Conservation (phyloP, 2,329 filamentous ascomycete genomes). For the Cladophialophora yegresii region DNA sequence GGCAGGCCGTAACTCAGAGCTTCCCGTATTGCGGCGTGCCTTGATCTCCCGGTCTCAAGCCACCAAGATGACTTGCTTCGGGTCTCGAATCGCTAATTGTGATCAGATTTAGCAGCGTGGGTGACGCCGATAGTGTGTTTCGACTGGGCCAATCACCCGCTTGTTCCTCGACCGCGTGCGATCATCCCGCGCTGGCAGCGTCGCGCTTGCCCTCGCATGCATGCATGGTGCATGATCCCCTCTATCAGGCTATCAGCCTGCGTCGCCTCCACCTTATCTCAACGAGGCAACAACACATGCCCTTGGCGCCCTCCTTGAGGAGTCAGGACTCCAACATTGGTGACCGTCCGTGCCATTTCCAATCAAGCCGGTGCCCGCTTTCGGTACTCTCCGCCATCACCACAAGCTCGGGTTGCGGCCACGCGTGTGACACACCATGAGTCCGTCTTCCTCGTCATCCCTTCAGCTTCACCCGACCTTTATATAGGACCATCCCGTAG, state of each 20-base stretch:
- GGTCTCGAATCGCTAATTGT: conserved; percentile 8
- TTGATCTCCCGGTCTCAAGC: conserved; percentile 8
- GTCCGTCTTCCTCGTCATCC: conserved; percentile 6
- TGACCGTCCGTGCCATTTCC: not conserved
- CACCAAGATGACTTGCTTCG: conserved; percentile 16
- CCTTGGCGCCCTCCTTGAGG: not conserved
- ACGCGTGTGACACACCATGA: conserved; percentile 16
- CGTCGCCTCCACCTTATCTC: conserved; percentile 11
- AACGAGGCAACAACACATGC: not conserved
- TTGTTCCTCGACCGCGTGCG: conserved; percentile 21
- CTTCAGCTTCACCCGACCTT: conserved; percentile 4
- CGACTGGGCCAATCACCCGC: conserved; percentile 15
- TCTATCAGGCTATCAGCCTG: conserved; percentile 8
- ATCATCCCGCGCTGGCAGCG: conserved; percentile 1
- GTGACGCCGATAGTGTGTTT: conserved; percentile 4
- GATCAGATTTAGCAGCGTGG: conserved; percentile 16
- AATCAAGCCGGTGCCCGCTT: conserved; percentile 8
- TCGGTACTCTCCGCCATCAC: not conserved
- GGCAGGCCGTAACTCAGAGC: not conserved
- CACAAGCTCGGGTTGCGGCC: not conserved
- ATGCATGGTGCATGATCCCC: conserved; percentile 5
- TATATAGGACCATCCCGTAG: conserved; percentile 7
- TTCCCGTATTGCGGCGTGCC: not conserved
- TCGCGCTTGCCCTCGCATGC: conserved; percentile 2
- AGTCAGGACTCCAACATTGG: conserved; percentile 7